These are phyloP conservation scores for Austroboletus rostrupii DNA, from an alignment of 1,284 basidiomycete genomes.

Conservation along the genomic window DNA sequence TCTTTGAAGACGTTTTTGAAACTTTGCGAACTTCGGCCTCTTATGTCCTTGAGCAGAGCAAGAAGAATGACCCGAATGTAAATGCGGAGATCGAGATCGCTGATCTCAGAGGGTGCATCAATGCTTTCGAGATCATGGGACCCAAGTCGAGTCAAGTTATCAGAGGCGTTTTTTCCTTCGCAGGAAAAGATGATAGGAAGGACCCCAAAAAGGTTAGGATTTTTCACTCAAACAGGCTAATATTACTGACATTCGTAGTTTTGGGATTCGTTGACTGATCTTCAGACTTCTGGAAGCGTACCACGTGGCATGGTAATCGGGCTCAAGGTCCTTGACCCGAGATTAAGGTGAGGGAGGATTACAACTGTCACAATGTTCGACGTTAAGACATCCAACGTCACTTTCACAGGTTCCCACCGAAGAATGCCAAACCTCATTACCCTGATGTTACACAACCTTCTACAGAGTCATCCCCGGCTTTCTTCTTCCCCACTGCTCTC, in stretches of 20 bases:
- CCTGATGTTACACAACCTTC: slow-evolving; percentile 18
- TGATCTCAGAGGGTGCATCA: slow-evolving; percentile 67
- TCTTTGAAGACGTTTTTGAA: slow-evolving; percentile 53
- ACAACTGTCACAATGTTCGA: background rate
- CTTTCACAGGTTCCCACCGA: slow-evolving; percentile 68
- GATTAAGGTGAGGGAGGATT: slow-evolving; percentile 51
- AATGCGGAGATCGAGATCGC: slow-evolving; percentile 54
- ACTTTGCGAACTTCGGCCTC: slow-evolving; percentile 52
- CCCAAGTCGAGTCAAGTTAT: slow-evolving; percentile 78
- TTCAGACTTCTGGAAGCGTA: slow-evolving; percentile 64
- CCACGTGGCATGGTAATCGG: slow-evolving; percentile 75
- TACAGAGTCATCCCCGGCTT: slow-evolving; percentile 19
- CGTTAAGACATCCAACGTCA: background rate
- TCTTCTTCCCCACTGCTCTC: slow-evolving; percentile 52
- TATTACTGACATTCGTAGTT: slow-evolving; percentile 46
- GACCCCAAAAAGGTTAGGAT: slow-evolving; percentile 57
- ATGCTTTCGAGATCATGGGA: slow-evolving; percentile 84
- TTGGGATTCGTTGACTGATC: slow-evolving; percentile 57
- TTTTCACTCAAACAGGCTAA: background rate
- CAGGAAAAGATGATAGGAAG: slow-evolving; percentile 46
- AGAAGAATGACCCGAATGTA: slow-evolving; percentile 30
- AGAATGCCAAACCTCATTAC: slow-evolving; percentile 52
- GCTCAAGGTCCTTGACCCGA: slow-evolving; percentile 75
- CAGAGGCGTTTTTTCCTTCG: slow-evolving; percentile 64
- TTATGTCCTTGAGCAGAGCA: slow-evolving; percentile 41